Conservation (phyloP, 2,329 filamentous ascomycete species). For the Sclerotinia subarctica region DNA sequence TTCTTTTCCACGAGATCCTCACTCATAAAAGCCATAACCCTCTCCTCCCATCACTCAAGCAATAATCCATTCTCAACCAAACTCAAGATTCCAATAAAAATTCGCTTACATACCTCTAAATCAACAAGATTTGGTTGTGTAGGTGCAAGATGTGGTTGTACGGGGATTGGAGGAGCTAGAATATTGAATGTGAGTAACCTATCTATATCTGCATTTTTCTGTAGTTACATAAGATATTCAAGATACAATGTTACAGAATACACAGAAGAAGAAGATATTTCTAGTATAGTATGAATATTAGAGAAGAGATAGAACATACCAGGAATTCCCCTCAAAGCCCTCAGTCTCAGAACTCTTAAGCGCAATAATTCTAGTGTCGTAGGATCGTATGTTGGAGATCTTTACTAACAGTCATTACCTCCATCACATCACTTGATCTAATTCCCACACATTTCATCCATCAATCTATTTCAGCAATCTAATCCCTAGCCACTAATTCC, state of each 20-base stretch:
- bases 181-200: constrained; percentile 25
- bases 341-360: constrained; percentile 49
- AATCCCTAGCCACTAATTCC: neutral
- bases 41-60: neutral
- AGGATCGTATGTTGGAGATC: constrained; percentile 54
- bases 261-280: no score
- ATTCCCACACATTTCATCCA: constrained; percentile 18
- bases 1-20: no score
- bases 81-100: constrained; percentile 6
- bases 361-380: constrained; percentile 52
- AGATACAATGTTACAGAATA: neutral
- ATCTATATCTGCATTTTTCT: constrained; percentile 21
- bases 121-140: constrained; percentile 26
- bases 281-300: no score
- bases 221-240: neutral
- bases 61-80: constrained; percentile 10
- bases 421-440: constrained; percentile 19
- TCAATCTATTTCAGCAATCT: neutral
- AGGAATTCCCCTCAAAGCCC: constrained; percentile 51
- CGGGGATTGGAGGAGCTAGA: constrained; percentile 29
- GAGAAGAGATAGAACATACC: constrained; percentile 30
- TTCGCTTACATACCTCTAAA: constrained; percentile 30
- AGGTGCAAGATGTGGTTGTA: constrained; percentile 27
- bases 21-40: neutral
- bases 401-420: constrained; percentile 35